Conservation (phyloP, 768 basidiomycete genomes). For the Lentinula aciculospora region DNA sequence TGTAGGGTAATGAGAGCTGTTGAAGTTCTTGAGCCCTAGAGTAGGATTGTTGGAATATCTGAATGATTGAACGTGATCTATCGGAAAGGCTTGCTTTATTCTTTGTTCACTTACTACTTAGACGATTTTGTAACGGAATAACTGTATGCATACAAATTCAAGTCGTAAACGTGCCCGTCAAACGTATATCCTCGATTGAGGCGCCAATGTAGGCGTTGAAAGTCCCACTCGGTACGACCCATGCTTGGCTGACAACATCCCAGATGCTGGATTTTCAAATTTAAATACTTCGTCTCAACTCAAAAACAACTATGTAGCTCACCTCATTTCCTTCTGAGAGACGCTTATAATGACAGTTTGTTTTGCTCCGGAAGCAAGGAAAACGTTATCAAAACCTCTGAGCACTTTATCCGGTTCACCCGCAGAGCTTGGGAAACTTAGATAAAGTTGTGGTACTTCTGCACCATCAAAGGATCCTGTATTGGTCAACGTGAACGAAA, state of each 20-base stretch:
- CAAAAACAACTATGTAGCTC: constrained; percentile 6
- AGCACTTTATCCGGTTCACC: constrained; percentile 46
- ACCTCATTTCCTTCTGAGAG: constrained; percentile 41
- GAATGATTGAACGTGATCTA: neutral
- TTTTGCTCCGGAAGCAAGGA: constrained; percentile 30
- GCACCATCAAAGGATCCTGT: constrained; percentile 42
- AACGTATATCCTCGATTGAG: constrained; percentile 40
- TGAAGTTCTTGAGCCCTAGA: neutral
- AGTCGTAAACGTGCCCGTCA: constrained; percentile 23
- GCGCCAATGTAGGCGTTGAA: constrained; percentile 52
- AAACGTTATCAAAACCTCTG: constrained; percentile 46
- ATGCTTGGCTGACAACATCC: constrained; percentile 47
- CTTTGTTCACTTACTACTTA: too few species aligned
- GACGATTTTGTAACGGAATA: too few species aligned
- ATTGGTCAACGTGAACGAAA: constrained; percentile 43
- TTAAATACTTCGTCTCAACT: neutral
- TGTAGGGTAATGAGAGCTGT: too few species aligned
- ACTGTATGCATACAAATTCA: too few species aligned
- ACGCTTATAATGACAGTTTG: constrained; percentile 30
- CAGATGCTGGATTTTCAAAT: constrained; percentile 32
- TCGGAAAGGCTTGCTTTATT: too few species aligned
- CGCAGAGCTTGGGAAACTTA: constrained; percentile 40
- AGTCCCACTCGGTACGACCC: constrained; percentile 43
- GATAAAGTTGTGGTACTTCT: constrained; percentile 51
- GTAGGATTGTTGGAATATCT: neutral